Evolutionary conservation across 2,329 filamentous ascomycete species (phyloP), one percentile per base, ranked within the genome.

Genomic region (Hymenoscyphus albidus): DNA sequence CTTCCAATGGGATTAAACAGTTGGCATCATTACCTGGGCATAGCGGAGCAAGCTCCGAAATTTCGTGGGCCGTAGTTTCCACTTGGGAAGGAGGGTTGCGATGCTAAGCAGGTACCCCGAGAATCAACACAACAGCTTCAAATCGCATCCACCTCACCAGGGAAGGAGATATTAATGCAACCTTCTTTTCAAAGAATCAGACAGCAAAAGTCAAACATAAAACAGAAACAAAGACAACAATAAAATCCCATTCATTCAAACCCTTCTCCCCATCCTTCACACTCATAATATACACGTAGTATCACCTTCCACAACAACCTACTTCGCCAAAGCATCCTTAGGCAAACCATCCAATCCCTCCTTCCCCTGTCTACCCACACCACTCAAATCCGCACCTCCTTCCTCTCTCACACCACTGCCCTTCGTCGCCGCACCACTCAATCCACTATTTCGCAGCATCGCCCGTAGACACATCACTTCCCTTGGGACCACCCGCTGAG

Each of bases 361-460:
- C 68, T 80, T 78, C 22, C 80, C 88, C 76, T 90, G 81, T 56
- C 88, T 82, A 13, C 88, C 89, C 64, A 91, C 82, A 44, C 79
- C 77, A 74, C 82, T 86, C 75, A 88, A 78, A 72, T 85, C 82
- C 56, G 81, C 80, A 4, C 81, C 79, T 14, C 78, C 82, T 56
- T 76, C 76, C 31, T 78, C 73, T 70, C 83, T 76, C 56, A 79
- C 82, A 69, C 80, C 81, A 70, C 80, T 84, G 54, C 80, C 80
- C 67, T 82, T 83, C 48, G 87, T 87, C 4, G 85, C 84, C 3
- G 86, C 85, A 64, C 80, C 86, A 22, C 84, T 80, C 60, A 90
- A 77, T 7, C 85, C 86, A 31, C 80, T 77, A 42, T 81, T 81
- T 77, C 13, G 83, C 78, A 2, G 77, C 80, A 22, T 76, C 76